Evolutionary conservation across 1,284 basidiomycete species (phyloP).

Genomic region (Volvariella surrecta): DNA sequence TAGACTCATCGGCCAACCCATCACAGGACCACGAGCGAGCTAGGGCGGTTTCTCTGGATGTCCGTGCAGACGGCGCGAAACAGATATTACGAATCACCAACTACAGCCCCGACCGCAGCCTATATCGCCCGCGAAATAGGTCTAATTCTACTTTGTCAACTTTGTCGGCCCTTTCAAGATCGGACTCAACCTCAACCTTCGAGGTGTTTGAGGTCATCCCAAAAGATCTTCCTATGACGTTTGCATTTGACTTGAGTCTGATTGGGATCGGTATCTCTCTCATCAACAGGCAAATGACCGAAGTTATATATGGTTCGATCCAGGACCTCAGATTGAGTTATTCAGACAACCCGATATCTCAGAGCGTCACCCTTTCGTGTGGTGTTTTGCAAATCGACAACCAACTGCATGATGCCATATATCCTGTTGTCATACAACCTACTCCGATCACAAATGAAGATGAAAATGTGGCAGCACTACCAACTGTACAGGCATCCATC

Average conservation of each 20-base stretch:
- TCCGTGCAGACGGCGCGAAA: constrained; percentile 83
- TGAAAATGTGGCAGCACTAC: constrained; percentile 76
- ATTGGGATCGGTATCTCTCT: constrained; percentile 92
- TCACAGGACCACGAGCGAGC: constrained; percentile 45
- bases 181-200: constrained; percentile 61
- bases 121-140: constrained; percentile 76
- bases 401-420: constrained; percentile 93
- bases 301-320: constrained; percentile 86
- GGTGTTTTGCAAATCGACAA: constrained; percentile 95
- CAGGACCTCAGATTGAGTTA: constrained; percentile 84
- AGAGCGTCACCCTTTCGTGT: constrained; percentile 78
- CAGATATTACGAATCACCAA: constrained; percentile 86
- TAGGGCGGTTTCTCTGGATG: constrained; percentile 80
- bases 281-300: constrained; percentile 81
- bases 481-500: constrained; percentile 85
- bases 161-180: constrained; percentile 35
- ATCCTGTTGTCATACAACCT: constrained; percentile 94
- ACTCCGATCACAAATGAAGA: constrained; percentile 85
- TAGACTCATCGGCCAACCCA: constrained; percentile 17
- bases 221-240: constrained; percentile 62
- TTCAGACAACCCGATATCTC: constrained; percentile 73
- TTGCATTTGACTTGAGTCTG: constrained; percentile 72
- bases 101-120: constrained; percentile 80
- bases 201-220: constrained; percentile 88
- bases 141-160: constrained; percentile 34